Base-by-base conservation (phyloP, 2,329 filamentous ascomycete species). In the Alternaria tenuissima region DNA sequence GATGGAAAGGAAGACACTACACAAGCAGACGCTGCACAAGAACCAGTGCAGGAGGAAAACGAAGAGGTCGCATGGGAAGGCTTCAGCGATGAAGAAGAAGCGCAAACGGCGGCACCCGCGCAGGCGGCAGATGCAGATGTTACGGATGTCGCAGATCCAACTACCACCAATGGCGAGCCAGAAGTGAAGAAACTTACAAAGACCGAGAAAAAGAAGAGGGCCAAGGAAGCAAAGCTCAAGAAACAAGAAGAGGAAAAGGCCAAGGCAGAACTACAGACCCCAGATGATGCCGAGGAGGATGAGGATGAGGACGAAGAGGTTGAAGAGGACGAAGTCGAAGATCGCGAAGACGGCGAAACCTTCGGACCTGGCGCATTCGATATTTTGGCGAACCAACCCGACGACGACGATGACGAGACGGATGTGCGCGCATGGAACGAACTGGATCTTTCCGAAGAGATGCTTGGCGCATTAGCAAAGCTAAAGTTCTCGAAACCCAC, bases 401-500 rank as follows among this genome's bases (percentile, higher is more conserved):
- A 86, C 18, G 78, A 78, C n/a, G 78, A 79, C 2, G 82, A 88
- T 12, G 84, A 87, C 55, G 89, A 87, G 32, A 82, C 88, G 14
- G 89, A 95, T 73, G 85, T 96, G 53, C 91, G 91, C 14, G 89
- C 87, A 28, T 99, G 95, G 95, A 84, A 87, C 58, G 80, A 86
- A 7, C 80, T 99, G 36, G 86, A 89, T 5, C 82, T 99, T 2
- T 94, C 92, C 1, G 83, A 90, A 0, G 84, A 87, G 52, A 86
- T 91, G 0, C 81, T 97, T 18, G 88, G 89, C 2, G 88, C 92
- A 16, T 82, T 99, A 32, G 89, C 92, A 2, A 91, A 89, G 67
- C 83, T 98, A 62, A 91, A 90, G 59, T 98, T 98, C 75, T 76
- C 85, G 5, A 89, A 87, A 59, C 95, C 95, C 1, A 97, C 94